Percentiles rank a stretch among this genome's conserved stretches.
These are phyloP conservation scores for Diophrys sp. DNA, from an alignment of 73 alveolate genomes.

Conservation along the genomic window DNA sequence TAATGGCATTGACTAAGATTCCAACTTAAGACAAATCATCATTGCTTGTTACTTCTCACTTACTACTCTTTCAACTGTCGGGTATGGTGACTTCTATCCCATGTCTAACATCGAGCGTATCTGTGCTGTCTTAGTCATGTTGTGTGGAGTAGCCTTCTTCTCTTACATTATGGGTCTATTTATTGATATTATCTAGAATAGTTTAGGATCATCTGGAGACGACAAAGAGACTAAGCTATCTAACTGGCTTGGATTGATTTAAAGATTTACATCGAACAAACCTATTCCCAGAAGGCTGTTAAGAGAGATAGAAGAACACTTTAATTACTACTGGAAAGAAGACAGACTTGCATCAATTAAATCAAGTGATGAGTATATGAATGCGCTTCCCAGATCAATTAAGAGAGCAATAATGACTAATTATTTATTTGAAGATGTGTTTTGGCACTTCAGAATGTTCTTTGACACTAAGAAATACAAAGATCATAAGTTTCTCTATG, in stretches of 20 bases:
- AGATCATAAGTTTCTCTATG: conserved; percentile 49
- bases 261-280: conserved; percentile 65
- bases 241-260: conserved; percentile 72
- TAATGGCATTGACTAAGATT: conserved; percentile 55
- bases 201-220: conserved; percentile 80
- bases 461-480: conserved; percentile 25
- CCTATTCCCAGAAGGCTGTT: conserved; percentile 72
- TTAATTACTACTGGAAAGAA: conserved; percentile 78
- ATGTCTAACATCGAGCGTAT: conserved; percentile 75
- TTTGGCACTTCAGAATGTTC: conserved; percentile 39
- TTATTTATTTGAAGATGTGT: conserved; percentile 45
- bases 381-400: conserved; percentile 75
- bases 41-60: conserved; percentile 83
- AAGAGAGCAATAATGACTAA: conserved; percentile 48
- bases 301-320: conserved; percentile 71
- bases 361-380: conserved; percentile 68
- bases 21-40: conserved; percentile 59
- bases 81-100: conserved; percentile 90
- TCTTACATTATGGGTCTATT: conserved; percentile 88
- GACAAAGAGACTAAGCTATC: conserved; percentile 80
- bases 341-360: conserved; percentile 65
- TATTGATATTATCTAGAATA: conserved; percentile 77
- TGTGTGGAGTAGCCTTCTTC: conserved; percentile 91
- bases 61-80: conserved; percentile 91
- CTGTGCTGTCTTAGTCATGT: conserved; percentile 82